Base-by-base conservation (phyloP, 1,284 basidiomycete species). In the Heliocybe sulcata region DNA sequence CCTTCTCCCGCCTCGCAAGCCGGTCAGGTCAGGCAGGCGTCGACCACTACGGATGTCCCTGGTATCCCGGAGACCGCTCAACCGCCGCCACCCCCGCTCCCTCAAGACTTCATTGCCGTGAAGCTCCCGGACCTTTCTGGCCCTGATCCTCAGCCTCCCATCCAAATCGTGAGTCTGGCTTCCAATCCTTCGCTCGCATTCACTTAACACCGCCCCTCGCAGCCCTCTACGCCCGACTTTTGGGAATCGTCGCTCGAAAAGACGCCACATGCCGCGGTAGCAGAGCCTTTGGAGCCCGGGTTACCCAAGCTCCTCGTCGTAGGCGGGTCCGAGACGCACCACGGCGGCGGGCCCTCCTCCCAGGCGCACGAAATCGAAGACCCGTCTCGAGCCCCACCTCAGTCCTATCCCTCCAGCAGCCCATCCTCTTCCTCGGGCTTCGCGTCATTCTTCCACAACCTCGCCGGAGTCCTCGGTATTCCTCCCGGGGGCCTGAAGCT, bases 181-280 rank as follows among this genome's bases (percentile, higher is more conserved):
- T 31, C 27, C 20, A 51, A 56, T 54, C 48, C 42, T 38, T 55
- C 56, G 56, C 52, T 53, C 51, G 22, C 38, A 45, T 52, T 51
- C 10, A 47, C 53, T n/a, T 54, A 56, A 19, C 45, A 56, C 45
- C 54, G 42, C 48, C 55, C 27, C 51, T 51, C 26, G 53, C 60
- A 91, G 88, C 88, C 88, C 3, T 87, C 80, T 64, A 70, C 83
- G 16, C 87, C 87, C 38, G 87, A 90, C 69, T 80, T 83, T 60
- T 88, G 85, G 85, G 74, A 82, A 55, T 88, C 87, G 0, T 73
- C 76, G 3, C 65, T 68, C 26, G 63, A 70, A 52, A 71, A 73
- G 55, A 64, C 67, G 35, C 67, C 47, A 3, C 47, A 59, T 57
- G 66, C 64, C 12, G 62, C 59, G 31, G 60, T 63, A 9, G 55